Conservation (phyloP, 2,329 filamentous ascomycete species). For the Balansia obtecta region DNA sequence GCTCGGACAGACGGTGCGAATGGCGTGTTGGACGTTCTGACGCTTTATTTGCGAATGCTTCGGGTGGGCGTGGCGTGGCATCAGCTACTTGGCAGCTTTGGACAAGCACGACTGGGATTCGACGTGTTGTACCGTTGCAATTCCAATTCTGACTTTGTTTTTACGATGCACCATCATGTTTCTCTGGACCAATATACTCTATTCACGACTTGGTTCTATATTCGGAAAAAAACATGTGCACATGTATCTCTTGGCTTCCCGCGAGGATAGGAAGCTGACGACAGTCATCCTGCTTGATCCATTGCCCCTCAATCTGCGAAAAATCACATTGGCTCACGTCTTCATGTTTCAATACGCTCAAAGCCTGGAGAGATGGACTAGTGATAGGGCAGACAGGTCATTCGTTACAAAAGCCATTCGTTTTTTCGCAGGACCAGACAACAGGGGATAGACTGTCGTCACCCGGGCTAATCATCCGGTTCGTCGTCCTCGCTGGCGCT, state of each 20-base stretch:
- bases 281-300: conserved; percentile 52
- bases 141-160: no score
- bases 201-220: not conserved
- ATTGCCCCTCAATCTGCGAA: conserved; percentile 42
- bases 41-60: no score
- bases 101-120: no score
- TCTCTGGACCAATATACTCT: not conserved
- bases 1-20: no score
- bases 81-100: no score
- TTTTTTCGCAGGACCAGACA: conserved; percentile 43
- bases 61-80: no score
- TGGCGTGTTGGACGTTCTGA: no score
- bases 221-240: not conserved
- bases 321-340: conserved; percentile 7
- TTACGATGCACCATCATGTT: not conserved
- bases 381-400: not conserved
- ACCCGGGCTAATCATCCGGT: conserved; percentile 47
- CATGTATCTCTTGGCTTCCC: conserved; percentile 16
- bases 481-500: conserved; percentile 52
- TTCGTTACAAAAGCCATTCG: conserved; percentile 5
- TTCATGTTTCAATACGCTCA: not conserved
- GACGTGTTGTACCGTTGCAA: no score
- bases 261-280: conserved; percentile 32
- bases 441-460: conserved; percentile 56
- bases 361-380: not conserved